Conservation (phyloP, 495 filamentous ascomycete species). For the Chaetomium tenue region DNA sequence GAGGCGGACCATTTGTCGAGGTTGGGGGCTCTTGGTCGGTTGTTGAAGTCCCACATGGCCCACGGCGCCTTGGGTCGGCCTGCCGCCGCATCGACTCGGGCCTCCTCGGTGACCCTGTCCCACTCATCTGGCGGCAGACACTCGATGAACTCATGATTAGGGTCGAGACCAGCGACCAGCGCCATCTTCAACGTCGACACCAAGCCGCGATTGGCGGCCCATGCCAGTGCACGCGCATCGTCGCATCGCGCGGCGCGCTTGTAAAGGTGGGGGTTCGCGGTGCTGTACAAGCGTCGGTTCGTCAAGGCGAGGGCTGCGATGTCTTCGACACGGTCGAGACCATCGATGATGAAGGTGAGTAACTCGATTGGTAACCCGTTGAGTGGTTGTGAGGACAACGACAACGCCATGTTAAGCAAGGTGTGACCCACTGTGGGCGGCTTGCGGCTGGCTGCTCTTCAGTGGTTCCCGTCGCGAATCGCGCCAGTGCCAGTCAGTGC, state of each 20-base stretch:
- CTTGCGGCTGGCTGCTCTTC: background rate
- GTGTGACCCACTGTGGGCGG: background rate
- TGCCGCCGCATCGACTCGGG: constrained; percentile 12
- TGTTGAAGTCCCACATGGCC: constrained; percentile 28
- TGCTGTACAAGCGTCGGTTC: constrained; percentile 25
- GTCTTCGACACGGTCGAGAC: constrained; percentile 29
- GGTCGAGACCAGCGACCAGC: constrained; percentile 30
- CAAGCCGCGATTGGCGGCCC: constrained; percentile 33
- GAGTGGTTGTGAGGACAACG: constrained; percentile 9
- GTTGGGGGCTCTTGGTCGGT: constrained; percentile 19
- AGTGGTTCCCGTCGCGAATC: background rate
- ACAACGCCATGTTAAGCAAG: background rate
- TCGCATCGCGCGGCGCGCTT: constrained; percentile 22
- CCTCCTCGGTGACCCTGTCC: constrained; percentile 19
- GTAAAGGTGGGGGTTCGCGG: constrained; percentile 32
- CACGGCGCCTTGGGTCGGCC: constrained; percentile 17
- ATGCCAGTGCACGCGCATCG: constrained; percentile 30
- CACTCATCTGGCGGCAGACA: constrained; percentile 19
- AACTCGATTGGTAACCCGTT: constrained; percentile 32
- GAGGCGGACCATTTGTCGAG: constrained; percentile 18
- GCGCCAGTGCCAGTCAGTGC: background rate
- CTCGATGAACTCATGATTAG: constrained; percentile 31
- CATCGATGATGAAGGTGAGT: constrained; percentile 30
- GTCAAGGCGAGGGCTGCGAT: constrained; percentile 31
- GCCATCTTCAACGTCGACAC: constrained; percentile 27